phyloP scores from a whole-genome alignment of 352 stramenopile species.

The Blastocystis sp. region DNA sequence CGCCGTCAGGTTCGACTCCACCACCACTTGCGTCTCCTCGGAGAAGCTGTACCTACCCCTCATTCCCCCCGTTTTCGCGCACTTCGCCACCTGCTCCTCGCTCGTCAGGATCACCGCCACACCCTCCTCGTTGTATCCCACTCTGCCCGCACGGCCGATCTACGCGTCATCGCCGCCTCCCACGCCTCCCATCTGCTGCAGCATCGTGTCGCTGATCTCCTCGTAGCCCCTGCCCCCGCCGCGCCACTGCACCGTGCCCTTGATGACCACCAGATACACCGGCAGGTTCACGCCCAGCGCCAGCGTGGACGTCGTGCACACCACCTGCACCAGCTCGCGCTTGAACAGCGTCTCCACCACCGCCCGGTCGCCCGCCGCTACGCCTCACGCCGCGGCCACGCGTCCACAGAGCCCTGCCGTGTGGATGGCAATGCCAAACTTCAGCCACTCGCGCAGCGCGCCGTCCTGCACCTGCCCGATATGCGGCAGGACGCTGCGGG shows the following conservation, averaged over 20 bases:
- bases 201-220: conserved; percentile 92
- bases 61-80: background rate
- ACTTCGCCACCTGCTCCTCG: conserved; percentile 25
- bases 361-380: conserved; percentile 79
- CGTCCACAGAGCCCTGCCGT: conserved; percentile 81
- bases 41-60: background rate
- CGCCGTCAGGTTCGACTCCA: conserved; percentile 47
- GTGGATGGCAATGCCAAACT: conserved; percentile 94
- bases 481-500: conserved; percentile 1
- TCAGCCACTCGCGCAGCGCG: conserved; percentile 87
- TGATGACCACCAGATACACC: conserved; percentile 90
- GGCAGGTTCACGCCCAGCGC: conserved; percentile 81
- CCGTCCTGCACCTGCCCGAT: conserved; percentile 76
- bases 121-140: conserved; percentile 87
- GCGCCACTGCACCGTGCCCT: conserved; percentile 94
- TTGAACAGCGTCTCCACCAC: conserved; percentile 91
- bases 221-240: conserved; percentile 87
- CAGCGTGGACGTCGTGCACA: conserved; percentile 83
- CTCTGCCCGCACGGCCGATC: conserved; percentile 83
- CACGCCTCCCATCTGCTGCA: conserved; percentile 86
- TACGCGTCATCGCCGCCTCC: background rate
- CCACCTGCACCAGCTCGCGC: conserved; percentile 85
- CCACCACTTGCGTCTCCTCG: background rate
- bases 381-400: background rate
- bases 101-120: conserved; percentile 58